Conservation (phyloP, 139 green algal genomes). For the Yamagishiella unicocca region DNA sequence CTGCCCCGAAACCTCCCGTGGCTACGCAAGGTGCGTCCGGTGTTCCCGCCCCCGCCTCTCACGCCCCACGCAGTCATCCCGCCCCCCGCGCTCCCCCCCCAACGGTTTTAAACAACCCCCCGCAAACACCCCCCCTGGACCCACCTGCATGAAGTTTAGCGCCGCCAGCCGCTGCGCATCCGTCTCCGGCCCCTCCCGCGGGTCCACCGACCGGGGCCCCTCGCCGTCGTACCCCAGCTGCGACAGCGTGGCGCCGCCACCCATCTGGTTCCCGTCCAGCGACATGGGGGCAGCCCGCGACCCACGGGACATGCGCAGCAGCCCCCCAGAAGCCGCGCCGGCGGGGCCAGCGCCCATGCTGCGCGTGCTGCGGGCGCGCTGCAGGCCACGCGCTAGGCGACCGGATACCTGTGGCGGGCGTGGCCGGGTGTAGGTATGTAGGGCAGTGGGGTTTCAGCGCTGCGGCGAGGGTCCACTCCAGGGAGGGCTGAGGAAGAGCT, state of each 20-base stretch:
- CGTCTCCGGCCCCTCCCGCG: background rate
- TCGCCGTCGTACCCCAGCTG: background rate
- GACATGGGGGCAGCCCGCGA: constrained; percentile 10
- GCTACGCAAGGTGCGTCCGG: no score
- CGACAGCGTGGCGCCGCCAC: background rate
- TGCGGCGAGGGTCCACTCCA: no score
- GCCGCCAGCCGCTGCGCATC: constrained; percentile 37
- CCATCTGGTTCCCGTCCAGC: background rate
- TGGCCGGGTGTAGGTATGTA: background rate
- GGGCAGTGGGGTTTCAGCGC: no score
- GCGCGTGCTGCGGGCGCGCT: constrained; percentile 12
- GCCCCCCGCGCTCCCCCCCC: no score
- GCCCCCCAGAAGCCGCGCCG: background rate
- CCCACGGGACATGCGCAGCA: constrained; percentile 6
- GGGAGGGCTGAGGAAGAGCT: no score
- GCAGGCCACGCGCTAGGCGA: constrained; percentile 29
- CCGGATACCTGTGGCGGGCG: constrained; percentile 11
- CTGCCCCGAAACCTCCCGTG: no score
- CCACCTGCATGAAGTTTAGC: constrained; percentile 50
- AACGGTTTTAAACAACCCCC: background rate
- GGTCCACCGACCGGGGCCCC: background rate
- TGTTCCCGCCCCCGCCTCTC: no score
- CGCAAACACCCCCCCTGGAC: background rate
- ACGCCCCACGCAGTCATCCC: background rate
- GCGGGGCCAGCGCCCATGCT: background rate